Evolutionary conservation across 1,139 yeast species (phyloP).

Genomic region (Scheffersomyces segobiensis): DNA sequence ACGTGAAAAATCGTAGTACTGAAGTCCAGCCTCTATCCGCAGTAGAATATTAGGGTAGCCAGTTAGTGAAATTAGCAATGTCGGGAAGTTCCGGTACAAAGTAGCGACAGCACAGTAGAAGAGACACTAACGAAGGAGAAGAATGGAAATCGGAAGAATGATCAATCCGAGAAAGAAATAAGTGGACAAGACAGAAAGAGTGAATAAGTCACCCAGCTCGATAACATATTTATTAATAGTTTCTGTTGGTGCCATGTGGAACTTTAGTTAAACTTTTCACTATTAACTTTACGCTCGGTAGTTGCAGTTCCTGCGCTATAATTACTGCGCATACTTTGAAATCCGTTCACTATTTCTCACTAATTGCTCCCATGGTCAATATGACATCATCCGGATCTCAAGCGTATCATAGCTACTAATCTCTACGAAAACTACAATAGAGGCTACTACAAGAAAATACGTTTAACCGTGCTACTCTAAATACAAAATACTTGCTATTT

Average conservation of each 20-base stretch:
- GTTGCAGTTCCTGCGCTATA: not conserved
- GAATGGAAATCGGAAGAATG: no score
- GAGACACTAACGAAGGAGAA: not conserved
- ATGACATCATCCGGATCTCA: not conserved
- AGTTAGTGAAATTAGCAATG: not conserved
- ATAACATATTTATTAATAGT: not conserved
- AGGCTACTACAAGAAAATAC: not conserved
- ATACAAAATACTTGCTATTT: no score
- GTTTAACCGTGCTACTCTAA: no score
- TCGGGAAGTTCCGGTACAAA: not conserved
- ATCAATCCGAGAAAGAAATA: no score
- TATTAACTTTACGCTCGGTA: not conserved
- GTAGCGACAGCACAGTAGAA: not conserved
- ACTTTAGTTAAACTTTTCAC: not conserved
- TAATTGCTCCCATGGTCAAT: not conserved
- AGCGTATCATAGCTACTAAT: not conserved
- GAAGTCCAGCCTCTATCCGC: not conserved
- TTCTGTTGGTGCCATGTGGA: not conserved
- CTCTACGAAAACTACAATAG: not conserved
- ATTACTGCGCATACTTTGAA: not conserved
- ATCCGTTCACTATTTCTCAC: not conserved
- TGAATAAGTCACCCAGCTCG: not conserved
- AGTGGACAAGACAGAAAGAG: not conserved
- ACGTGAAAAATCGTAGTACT: not conserved
- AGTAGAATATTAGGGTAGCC: not conserved